Evolutionary conservation across 371 early-diverging fungal species (phyloP), one percentile per base, ranked within the genome.

Genomic region (Entomophthora muscae): DNA sequence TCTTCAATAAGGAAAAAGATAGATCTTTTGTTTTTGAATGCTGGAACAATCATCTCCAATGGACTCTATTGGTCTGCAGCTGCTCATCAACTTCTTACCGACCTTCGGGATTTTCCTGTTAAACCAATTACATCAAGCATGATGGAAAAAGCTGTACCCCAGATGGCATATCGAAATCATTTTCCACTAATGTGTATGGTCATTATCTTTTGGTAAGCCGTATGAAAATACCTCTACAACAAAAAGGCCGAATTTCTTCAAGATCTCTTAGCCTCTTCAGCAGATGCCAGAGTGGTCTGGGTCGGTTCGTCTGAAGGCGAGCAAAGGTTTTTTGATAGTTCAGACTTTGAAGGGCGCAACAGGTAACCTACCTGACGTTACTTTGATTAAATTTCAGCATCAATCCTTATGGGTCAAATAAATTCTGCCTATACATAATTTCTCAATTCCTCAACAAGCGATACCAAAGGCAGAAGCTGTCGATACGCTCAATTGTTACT

Each of bases 391-490:
- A 7, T 13, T 26, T 10, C 3, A 55, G 56, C 28, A 55, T 55
- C 22, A 55, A 55, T n/a, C 56, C 56, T 10, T 55, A 55, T 26
- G 56, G 56, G 24, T 55, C 56, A 3, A 55, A 55, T n/a, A 55
- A 55, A 55, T 55, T 24, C 56, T 55, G 56, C 56, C 56, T 55
- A 26, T n/a, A 55, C 7, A 22, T 55, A 3, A 13, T 55, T 24
- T 55, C 56, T 3, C 7, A 55, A 26, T 27, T 17, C 12, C n/a
- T 55, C 17, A 55, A 55, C 56, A 12, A 55, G 12, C 24, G 28
- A 17, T 55, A 24, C 28, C 22, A 55, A 26, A 27, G 12, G 22
- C 22, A 22, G 10, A 55, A 55, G 24, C 28, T 24, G 22, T n/a
- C 56, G 28, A 55, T 55, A 24, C 22, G 24, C 22, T 55, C 56